These are phyloP conservation scores for Kodamaea fukazawae DNA, from an alignment of 805 yeast species.

Conservation along the genomic window DNA sequence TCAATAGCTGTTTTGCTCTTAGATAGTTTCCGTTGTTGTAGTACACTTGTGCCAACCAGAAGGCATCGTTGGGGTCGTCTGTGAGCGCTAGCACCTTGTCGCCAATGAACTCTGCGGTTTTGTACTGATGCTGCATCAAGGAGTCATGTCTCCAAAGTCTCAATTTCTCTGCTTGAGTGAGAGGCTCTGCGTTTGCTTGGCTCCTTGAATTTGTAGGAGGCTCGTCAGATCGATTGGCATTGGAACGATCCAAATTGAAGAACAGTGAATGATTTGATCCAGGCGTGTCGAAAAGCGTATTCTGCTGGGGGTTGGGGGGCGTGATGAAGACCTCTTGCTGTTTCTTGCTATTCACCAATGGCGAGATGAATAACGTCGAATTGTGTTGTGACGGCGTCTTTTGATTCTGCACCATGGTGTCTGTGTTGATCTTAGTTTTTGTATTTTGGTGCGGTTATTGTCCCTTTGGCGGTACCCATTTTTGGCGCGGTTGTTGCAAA, in stretches of 20 bases:
- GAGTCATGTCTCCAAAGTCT: conserved; percentile 95
- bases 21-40: conserved; percentile 72
- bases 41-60: conserved; percentile 92
- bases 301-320: conserved; percentile 46
- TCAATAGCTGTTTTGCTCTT: conserved; percentile 71
- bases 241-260: conserved; percentile 27
- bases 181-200: conserved; percentile 32
- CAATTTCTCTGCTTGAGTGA: conserved; percentile 79
- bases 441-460: neutral
- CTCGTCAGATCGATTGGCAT: conserved; percentile 6
- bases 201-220: conserved; percentile 6
- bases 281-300: conserved; percentile 41
- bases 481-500: conserved; percentile 1
- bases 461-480: neutral
- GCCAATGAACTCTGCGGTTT: conserved; percentile 87
- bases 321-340: conserved; percentile 43
- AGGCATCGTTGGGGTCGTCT: conserved; percentile 87
- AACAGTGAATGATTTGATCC: conserved; percentile 40
- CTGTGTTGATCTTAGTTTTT: neutral
- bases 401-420: conserved; percentile 12
- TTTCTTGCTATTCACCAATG: conserved; percentile 46
- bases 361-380: conserved; percentile 73
- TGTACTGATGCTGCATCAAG: conserved; percentile 83
- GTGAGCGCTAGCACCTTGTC: conserved; percentile 86
- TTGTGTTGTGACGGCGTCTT: conserved; percentile 56